Evolutionary conservation across 1,139 yeast genomes (phyloP).

Genomic region (Lodderomyces parapsilosis): DNA sequence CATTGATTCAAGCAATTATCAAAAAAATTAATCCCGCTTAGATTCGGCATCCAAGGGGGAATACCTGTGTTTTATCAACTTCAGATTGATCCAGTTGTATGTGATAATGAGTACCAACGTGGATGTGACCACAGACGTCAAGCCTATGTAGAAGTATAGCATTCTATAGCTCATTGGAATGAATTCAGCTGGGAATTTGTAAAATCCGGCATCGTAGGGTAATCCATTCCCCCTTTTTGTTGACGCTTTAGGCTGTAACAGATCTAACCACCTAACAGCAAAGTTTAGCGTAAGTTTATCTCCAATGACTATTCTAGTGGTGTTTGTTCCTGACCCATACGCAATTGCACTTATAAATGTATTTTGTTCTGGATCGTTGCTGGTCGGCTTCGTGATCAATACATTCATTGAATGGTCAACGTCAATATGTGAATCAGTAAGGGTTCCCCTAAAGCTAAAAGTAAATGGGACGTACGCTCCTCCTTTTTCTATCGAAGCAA

Average conservation of each 20-base stretch:
- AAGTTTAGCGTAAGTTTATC: slow-evolving; percentile 57
- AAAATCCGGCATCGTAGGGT: slow-evolving; percentile 44
- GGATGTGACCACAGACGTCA: slow-evolving; percentile 26
- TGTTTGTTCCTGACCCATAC: slow-evolving; percentile 62
- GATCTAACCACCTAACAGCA: slow-evolving; percentile 58
- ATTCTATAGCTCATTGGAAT: slow-evolving; percentile 28
- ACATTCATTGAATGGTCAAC: slow-evolving; percentile 61
- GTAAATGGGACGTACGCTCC: slow-evolving; percentile 61
- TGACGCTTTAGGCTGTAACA: slow-evolving; percentile 20
- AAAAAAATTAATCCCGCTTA: slow-evolving; percentile 25
- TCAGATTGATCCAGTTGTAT: slow-evolving; percentile 23
- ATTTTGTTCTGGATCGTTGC: slow-evolving; percentile 27
- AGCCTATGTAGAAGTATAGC: slow-evolving; percentile 23
- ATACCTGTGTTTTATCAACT: slow-evolving; percentile 20
- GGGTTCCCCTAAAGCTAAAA: slow-evolving; percentile 64
- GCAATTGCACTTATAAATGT: slow-evolving; percentile 55
- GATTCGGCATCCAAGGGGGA: slow-evolving; percentile 28
- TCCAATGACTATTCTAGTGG: slow-evolving; percentile 65
- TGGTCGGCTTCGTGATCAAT: slow-evolving; percentile 44
- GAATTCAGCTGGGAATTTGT: slow-evolving; percentile 33
- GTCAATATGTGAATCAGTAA: slow-evolving; percentile 69
- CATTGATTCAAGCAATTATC: slow-evolving; percentile 4
- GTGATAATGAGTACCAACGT: slow-evolving; percentile 24
- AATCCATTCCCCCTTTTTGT: slow-evolving; percentile 19
- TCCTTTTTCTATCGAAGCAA: slow-evolving; percentile 42